phyloP scores from a whole-genome alignment of 1,284 basidiomycete genomes.

The Cutaneotrichosporon curvatum region DNA sequence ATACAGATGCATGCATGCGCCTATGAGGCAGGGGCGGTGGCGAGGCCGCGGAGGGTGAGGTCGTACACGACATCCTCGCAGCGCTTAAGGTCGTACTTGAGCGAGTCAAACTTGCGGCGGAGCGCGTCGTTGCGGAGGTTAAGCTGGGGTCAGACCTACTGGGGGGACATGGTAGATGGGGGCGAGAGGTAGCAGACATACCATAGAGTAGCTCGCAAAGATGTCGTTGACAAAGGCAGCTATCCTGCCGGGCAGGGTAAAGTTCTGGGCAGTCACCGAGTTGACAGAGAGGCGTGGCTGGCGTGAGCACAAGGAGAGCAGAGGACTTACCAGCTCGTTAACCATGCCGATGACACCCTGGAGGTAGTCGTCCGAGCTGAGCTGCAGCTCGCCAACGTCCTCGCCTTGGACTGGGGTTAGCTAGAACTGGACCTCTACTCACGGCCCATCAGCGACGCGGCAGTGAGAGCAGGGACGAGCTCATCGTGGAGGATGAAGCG shows the following conservation, averaged over 20 bases:
- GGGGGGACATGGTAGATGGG: not conserved
- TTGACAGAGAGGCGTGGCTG: slow-evolving; percentile 46
- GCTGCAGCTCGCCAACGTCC: slow-evolving; percentile 32
- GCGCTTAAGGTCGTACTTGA: slow-evolving; percentile 47
- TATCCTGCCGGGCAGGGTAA: slow-evolving; percentile 42
- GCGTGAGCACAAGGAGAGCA: slow-evolving; percentile 6
- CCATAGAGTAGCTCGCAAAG: slow-evolving; percentile 45
- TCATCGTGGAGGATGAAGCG: slow-evolving; percentile 43
- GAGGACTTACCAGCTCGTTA: slow-evolving; percentile 43
- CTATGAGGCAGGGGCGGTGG: not conserved
- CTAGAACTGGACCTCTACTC: slow-evolving; percentile 9
- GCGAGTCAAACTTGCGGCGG: slow-evolving; percentile 44
- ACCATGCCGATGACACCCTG: slow-evolving; percentile 46
- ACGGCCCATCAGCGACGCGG: slow-evolving; percentile 40
- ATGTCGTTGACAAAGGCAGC: slow-evolving; percentile 46
- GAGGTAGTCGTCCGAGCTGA: slow-evolving; percentile 45
- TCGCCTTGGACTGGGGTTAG: slow-evolving; percentile 31
- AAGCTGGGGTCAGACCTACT: slow-evolving; percentile 23
- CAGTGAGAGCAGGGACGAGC: slow-evolving; percentile 36
- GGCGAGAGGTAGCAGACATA: slow-evolving; percentile 10
- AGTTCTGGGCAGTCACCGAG: slow-evolving; percentile 46
- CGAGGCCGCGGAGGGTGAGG: slow-evolving; percentile 28
- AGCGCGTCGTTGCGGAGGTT: slow-evolving; percentile 46
- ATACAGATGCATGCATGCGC: not conserved
- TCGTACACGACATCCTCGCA: slow-evolving; percentile 48